Evolutionary conservation across 2,329 filamentous ascomycete species (phyloP).

Genomic region (Phaeomoniella chlamydospora): DNA sequence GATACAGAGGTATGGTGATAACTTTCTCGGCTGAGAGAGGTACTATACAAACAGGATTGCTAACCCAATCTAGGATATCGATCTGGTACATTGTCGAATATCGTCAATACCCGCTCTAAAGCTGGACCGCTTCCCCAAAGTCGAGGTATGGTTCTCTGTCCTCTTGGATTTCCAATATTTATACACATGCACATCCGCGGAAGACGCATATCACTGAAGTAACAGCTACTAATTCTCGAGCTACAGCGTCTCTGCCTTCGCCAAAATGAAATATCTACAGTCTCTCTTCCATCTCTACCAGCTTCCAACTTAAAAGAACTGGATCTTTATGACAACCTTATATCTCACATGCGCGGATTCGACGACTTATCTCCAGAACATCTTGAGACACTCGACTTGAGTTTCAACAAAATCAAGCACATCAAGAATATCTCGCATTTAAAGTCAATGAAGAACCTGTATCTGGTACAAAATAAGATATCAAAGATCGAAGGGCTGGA

Average conservation of each 20-base stretch:
- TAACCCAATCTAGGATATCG: constrained; percentile 51
- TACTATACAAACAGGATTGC: neutral
- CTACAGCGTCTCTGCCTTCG: constrained; percentile 73
- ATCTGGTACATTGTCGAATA: constrained; percentile 78
- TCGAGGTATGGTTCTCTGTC: constrained; percentile 36
- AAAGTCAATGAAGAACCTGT: constrained; percentile 65
- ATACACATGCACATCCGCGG: no score
- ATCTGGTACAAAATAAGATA: constrained; percentile 92
- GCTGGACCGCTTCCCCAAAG: constrained; percentile 70
- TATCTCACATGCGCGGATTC: constrained; percentile 71
- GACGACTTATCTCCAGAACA: constrained; percentile 54
- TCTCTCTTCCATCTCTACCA: constrained; percentile 58
- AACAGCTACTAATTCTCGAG: no score
- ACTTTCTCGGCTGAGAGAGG: no score
- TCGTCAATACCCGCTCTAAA: constrained; percentile 60
- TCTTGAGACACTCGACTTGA: constrained; percentile 72
- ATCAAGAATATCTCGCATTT: constrained; percentile 80
- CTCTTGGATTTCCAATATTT: no score
- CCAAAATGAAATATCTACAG: constrained; percentile 73
- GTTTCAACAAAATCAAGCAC: constrained; percentile 99
- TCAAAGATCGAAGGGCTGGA: constrained; percentile 72
- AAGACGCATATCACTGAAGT: no score
- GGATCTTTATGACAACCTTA: constrained; percentile 93
- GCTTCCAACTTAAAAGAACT: constrained; percentile 61
- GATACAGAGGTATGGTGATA: constrained; percentile 32